Percentiles rank a stretch among this genome's conserved stretches.
Conservation (phyloP, 2,329 filamentous ascomycete genomes). For the Neonectria hederae region DNA sequence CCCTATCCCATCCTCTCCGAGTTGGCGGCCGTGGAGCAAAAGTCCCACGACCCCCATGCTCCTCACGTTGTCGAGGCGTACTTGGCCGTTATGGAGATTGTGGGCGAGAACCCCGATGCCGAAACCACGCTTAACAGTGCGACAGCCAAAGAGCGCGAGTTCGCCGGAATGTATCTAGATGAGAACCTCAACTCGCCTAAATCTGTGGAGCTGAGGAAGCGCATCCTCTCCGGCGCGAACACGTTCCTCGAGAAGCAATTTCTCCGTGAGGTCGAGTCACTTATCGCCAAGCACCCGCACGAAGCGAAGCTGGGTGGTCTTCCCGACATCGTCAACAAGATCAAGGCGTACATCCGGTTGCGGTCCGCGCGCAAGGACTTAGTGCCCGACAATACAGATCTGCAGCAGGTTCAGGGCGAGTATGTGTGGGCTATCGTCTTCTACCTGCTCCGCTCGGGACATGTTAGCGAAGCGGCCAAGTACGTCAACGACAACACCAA, state of each 20-base stretch:
- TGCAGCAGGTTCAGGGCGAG: slow-evolving; percentile 83
- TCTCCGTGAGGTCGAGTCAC: slow-evolving; percentile 77
- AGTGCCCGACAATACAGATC: slow-evolving; percentile 79
- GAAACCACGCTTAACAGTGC: slow-evolving; percentile 68
- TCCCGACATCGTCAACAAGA: slow-evolving; percentile 87
- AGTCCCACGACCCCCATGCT: slow-evolving; percentile 75
- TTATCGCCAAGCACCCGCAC: slow-evolving; percentile 83
- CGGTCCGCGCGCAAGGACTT: slow-evolving; percentile 83
- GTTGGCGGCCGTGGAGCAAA: slow-evolving; percentile 77
- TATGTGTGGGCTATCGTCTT: slow-evolving; percentile 95
- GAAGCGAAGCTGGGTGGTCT: slow-evolving; percentile 91
- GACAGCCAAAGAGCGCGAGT: slow-evolving; percentile 79
- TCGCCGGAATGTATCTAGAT: slow-evolving; percentile 79
- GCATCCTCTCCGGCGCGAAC: slow-evolving; percentile 82
- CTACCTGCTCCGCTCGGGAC: slow-evolving; percentile 86
- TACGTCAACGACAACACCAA: slow-evolving; percentile 84
- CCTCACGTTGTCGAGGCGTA: slow-evolving; percentile 85
- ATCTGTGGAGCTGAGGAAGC: slow-evolving; percentile 75
- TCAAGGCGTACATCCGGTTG: slow-evolving; percentile 90
- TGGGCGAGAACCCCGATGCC: slow-evolving; percentile 73
- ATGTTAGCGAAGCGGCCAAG: slow-evolving; percentile 82
- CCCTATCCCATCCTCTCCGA: slow-evolving; percentile 80
- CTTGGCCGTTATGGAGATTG: slow-evolving; percentile 80
- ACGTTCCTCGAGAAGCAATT: slow-evolving; percentile 84
- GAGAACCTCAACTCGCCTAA: slow-evolving; percentile 72